phyloP scores from a whole-genome alignment of 2,329 filamentous ascomycete species.

The Botryosphaeria agaves region DNA sequence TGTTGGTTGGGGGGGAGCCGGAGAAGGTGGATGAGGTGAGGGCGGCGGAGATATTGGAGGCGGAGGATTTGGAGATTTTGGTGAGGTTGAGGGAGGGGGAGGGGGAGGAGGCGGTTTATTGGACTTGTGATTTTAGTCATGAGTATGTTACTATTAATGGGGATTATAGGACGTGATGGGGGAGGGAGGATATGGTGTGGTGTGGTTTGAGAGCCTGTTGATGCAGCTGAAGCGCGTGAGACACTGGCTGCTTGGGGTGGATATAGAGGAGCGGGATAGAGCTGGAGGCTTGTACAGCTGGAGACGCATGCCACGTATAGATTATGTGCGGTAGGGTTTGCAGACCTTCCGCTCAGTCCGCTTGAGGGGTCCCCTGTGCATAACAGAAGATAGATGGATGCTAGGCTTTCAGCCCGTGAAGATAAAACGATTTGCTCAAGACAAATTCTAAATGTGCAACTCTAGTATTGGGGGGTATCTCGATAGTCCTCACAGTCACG shows the following conservation, averaged over 20 bases:
- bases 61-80: constrained; percentile 63
- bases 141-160: constrained; percentile 61
- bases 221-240: too few relatives aligned
- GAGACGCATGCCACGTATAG: too few relatives aligned
- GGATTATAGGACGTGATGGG: constrained; percentile 42
- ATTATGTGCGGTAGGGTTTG: too few relatives aligned
- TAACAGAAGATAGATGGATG: too few relatives aligned
- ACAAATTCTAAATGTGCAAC: background rate
- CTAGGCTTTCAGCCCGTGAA: too few relatives aligned
- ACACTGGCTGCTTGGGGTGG: too few relatives aligned
- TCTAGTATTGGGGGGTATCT: background rate
- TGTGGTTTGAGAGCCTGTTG: too few relatives aligned
- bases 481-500: background rate
- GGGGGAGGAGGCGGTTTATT: constrained; percentile 50
- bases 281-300: too few relatives aligned
- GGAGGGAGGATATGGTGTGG: too few relatives aligned
- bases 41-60: constrained; percentile 60
- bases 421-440: background rate
- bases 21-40: constrained; percentile 61
- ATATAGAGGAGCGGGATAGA: too few relatives aligned
- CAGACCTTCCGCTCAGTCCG: too few relatives aligned
- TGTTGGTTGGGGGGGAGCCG: constrained; percentile 65
- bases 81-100: constrained; percentile 52
- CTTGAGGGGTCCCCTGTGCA: too few relatives aligned
- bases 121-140: constrained; percentile 77